phyloP scores from a whole-genome alignment of 805 yeast species.

The Barnettozyma sucrosica region DNA sequence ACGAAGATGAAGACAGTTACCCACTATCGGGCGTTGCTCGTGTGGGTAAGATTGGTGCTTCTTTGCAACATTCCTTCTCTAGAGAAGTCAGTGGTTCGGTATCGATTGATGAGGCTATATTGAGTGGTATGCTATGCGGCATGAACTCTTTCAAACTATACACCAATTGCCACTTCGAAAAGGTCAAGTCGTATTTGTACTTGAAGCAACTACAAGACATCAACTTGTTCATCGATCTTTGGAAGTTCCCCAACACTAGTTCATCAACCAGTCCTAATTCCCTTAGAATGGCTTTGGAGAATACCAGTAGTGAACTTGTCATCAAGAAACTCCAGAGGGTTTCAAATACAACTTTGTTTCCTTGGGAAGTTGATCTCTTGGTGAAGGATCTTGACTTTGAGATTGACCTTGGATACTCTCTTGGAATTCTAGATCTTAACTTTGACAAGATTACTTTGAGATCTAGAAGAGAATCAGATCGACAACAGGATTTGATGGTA shows the following conservation, averaged over 20 bases:
- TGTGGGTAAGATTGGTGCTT: constrained; percentile 54
- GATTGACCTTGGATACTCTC: constrained; percentile 77
- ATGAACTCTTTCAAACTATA: constrained; percentile 36
- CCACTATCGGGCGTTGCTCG: constrained; percentile 41
- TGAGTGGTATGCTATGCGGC: constrained; percentile 44
- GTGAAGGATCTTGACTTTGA: constrained; percentile 46
- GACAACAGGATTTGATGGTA: constrained; percentile 65
- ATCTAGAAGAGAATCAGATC: constrained; percentile 56
- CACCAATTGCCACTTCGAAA: constrained; percentile 47
- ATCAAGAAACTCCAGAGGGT: constrained; percentile 46
- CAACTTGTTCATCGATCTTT: constrained; percentile 73
- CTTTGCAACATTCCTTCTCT: constrained; percentile 86
- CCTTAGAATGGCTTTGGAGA: constrained; percentile 1
- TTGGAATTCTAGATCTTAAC: constrained; percentile 57
- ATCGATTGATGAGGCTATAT: constrained; percentile 38
- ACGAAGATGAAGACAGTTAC: constrained; percentile 34
- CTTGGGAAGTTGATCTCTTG: constrained; percentile 64
- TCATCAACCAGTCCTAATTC: constrained; percentile 23
- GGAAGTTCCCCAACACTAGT: constrained; percentile 37
- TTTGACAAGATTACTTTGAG: constrained; percentile 63
- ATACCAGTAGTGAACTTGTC: constrained; percentile 26
- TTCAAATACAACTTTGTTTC: constrained; percentile 57
- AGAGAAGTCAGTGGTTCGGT: constrained; percentile 81
- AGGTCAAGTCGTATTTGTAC: constrained; percentile 59
- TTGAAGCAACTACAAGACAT: constrained; percentile 85